Conservation (phyloP, 495 filamentous ascomycete species). For the Stereocaulon alpinum region DNA sequence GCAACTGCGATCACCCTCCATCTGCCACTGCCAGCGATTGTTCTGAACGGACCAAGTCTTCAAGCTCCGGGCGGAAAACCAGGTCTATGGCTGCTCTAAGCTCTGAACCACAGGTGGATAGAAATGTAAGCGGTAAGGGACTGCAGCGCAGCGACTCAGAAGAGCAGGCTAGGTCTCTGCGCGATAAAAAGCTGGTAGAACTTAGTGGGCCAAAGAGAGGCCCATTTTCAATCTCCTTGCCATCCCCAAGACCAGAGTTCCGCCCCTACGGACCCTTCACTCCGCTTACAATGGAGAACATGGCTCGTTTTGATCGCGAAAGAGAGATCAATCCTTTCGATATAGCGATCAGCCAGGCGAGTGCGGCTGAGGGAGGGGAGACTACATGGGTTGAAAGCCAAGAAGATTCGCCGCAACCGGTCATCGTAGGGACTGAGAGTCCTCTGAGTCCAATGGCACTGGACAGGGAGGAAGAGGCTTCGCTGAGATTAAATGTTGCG, state of each 20-base stretch:
- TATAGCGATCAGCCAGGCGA: background rate
- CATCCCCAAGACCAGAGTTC: conserved; percentile 1
- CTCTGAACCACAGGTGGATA: background rate
- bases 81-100: background rate
- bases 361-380: background rate
- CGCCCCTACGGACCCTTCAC: background rate
- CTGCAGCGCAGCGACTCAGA: conserved; percentile 29
- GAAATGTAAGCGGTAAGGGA: conserved; percentile 23
- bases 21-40: conserved; percentile 3
- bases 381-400: background rate
- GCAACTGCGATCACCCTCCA: conserved; percentile 12
- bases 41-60: background rate
- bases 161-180: conserved; percentile 36
- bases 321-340: conserved; percentile 14
- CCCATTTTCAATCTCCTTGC: background rate
- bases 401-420: background rate
- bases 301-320: conserved; percentile 15
- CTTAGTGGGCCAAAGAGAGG: conserved; percentile 20
- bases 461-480: background rate
- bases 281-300: conserved; percentile 20
- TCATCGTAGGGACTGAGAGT: background rate
- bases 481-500: background rate
- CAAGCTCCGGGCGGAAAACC: background rate
- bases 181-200: conserved; percentile 38
- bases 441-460: background rate